These are phyloP conservation scores for Rhypophila decipiens DNA, from an alignment of 495 filamentous ascomycete genomes.

Conservation along the genomic window DNA sequence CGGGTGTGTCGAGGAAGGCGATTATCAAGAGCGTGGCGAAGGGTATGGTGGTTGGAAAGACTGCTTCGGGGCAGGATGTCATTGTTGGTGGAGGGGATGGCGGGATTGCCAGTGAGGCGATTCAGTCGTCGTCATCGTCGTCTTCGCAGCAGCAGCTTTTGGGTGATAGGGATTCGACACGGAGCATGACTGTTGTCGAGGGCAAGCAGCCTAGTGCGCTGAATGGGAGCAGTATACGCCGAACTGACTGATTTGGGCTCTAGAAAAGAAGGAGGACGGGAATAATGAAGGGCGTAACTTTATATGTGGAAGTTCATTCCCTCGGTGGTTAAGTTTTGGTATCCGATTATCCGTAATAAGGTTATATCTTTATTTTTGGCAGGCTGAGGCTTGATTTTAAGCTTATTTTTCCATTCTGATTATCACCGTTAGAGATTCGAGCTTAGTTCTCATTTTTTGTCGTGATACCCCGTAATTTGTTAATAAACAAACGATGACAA, in stretches of 20 bases:
- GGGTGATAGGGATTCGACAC: neutral
- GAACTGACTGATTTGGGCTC: neutral
- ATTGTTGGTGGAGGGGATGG: slow-evolving; percentile 78
- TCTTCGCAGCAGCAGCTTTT: slow-evolving; percentile 2
- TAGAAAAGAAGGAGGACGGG: too few species aligned
- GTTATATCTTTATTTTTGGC: too few species aligned
- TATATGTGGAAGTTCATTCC: too few species aligned
- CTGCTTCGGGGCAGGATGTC: slow-evolving; percentile 75
- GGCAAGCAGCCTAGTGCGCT: slow-evolving; percentile 20
- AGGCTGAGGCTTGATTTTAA: too few species aligned
- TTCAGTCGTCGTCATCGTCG: neutral
- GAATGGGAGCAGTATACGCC: neutral
- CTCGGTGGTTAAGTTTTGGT: too few species aligned
- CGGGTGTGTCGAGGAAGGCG: slow-evolving; percentile 80
- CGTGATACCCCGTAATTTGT: too few species aligned
- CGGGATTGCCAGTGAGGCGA: slow-evolving; percentile 15
- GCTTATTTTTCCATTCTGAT: too few species aligned
- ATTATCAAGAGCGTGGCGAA: slow-evolving; percentile 91
- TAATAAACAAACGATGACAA: too few species aligned
- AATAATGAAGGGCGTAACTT: too few species aligned
- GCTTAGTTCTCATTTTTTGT: too few species aligned
- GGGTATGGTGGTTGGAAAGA: slow-evolving; percentile 94
- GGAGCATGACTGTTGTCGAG: slow-evolving; percentile 15
- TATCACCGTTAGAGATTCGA: too few species aligned
- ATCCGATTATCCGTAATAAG: too few species aligned